Conservation (phyloP, 225 moss, liverwort and hornwort genomes). For the Polytrichum formosum region DNA sequence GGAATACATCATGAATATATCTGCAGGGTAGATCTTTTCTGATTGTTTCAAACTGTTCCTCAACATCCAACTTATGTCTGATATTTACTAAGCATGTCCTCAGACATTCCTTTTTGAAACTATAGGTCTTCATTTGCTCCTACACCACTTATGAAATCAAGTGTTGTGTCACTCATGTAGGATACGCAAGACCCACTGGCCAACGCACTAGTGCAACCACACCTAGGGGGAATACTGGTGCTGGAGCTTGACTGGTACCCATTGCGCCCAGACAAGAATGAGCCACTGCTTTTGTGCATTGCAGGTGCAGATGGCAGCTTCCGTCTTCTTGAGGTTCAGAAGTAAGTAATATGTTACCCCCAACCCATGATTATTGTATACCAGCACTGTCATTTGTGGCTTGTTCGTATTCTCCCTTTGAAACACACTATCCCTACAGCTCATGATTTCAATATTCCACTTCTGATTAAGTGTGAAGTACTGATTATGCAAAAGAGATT, state of each 20-base stretch:
- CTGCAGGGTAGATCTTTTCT: too few species aligned
- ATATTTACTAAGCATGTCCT: too few species aligned
- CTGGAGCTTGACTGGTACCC: conserved; percentile 99
- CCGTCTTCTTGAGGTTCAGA: conserved; percentile 89
- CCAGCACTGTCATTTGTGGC: neutral
- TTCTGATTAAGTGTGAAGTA: neutral
- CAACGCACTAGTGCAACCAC: conserved; percentile 89
- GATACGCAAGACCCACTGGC: conserved; percentile 94
- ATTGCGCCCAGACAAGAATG: conserved; percentile 88
- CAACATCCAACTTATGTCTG: too few species aligned
- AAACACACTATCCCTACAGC: neutral
- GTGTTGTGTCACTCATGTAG: conserved; percentile 30
- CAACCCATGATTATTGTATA: conserved; percentile 7
- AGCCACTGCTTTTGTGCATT: conserved; percentile 90
- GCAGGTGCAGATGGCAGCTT: conserved; percentile 98
- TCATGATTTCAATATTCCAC: neutral
- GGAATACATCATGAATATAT: too few species aligned
- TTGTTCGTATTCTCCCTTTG: neutral
- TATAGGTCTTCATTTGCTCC: too few species aligned
- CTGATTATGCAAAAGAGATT: too few species aligned
- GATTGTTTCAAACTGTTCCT: too few species aligned
- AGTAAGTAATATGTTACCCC: conserved; percentile 35
- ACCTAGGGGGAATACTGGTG: conserved; percentile 92
- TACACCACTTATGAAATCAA: too few species aligned
- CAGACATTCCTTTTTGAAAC: too few species aligned